Evolutionary conservation across 2,329 filamentous ascomycete species (phyloP).

Genomic region (Ophiocordyceps camponoti-saundersi): DNA sequence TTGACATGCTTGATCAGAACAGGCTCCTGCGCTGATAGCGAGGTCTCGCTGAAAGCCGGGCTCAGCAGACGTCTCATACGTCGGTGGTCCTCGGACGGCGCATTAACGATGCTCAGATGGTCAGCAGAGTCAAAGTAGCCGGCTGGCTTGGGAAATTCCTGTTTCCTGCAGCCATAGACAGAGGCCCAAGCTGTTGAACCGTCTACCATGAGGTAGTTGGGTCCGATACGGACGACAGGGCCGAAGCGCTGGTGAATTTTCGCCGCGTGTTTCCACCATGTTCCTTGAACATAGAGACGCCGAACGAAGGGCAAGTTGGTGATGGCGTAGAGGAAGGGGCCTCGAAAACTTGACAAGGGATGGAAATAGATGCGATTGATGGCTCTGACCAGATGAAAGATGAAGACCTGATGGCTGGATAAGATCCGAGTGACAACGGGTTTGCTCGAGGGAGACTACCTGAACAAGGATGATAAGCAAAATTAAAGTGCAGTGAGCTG

Average conservation of each 20-base stretch:
- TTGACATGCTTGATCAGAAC: conserved; percentile 11
- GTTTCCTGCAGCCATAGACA: conserved; percentile 10
- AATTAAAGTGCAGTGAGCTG: too few species aligned
- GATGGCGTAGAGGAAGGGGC: neutral
- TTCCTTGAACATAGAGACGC: neutral
- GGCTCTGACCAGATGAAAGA: neutral
- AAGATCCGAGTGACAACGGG: neutral
- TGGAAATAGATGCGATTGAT: neutral
- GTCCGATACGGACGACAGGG: conserved; percentile 21
- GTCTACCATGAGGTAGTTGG: conserved; percentile 20
- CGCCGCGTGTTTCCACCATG: neutral
- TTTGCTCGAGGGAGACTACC: neutral
- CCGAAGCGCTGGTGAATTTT: conserved; percentile 10
- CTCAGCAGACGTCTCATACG: conserved; percentile 9
- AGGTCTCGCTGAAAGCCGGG: conserved; percentile 13
- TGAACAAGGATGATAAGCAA: neutral
- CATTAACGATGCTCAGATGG: conserved; percentile 4
- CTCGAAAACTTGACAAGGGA: neutral
- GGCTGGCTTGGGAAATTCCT: conserved; percentile 3
- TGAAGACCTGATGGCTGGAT: neutral
- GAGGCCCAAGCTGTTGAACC: conserved; percentile 15
- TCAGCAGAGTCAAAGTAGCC: neutral
- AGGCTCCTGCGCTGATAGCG: conserved; percentile 13
- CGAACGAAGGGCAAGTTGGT: neutral
- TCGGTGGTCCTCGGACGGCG: neutral